A percentile compares a stretch with the other conserved stretches of the same genome.
Evolutionary conservation across 2,329 filamentous ascomycete species (phyloP).

Genomic region (Neophaeococcomyces mojaviensis): DNA sequence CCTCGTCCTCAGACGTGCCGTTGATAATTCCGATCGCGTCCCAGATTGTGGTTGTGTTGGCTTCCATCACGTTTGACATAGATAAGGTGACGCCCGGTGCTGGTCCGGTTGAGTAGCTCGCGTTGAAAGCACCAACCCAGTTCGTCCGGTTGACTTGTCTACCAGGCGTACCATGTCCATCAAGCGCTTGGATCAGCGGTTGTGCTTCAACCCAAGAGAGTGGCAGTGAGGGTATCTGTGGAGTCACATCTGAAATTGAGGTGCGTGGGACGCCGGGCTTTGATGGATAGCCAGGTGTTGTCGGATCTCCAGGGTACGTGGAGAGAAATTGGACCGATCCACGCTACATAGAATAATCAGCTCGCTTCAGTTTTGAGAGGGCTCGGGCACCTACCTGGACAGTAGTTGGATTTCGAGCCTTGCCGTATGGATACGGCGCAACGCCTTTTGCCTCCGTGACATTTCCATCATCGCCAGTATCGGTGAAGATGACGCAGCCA

Average conservation of each 20-base stretch:
- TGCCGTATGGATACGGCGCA: constrained; percentile 36
- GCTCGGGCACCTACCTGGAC: too few relatives aligned
- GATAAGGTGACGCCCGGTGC: constrained; percentile 23
- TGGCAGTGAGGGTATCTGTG: constrained; percentile 30
- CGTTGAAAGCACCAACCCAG: constrained; percentile 29
- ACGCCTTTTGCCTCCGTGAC: constrained; percentile 41
- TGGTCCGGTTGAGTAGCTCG: constrained; percentile 27
- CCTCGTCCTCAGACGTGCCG: constrained; percentile 68
- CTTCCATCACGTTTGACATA: constrained; percentile 43
- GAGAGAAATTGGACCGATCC: constrained; percentile 35
- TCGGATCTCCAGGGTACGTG: constrained; percentile 24
- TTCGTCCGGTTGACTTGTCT: constrained; percentile 27
- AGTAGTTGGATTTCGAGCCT: constrained; percentile 38
- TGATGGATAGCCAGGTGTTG: constrained; percentile 26
- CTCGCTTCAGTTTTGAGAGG: too few relatives aligned
- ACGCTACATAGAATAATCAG: too few relatives aligned
- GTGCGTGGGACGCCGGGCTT: constrained; percentile 24
- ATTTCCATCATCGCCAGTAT: constrained; percentile 41
- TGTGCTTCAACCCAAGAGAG: constrained; percentile 27
- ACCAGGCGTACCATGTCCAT: constrained; percentile 28
- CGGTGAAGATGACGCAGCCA: constrained; percentile 39
- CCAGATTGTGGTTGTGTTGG: constrained; percentile 76
- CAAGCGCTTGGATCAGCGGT: constrained; percentile 27
- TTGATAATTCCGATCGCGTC: constrained; percentile 91
- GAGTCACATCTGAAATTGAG: constrained; percentile 24